Conservation (phyloP, 2,329 filamentous ascomycete species). For the Penicillium sp. region DNA sequence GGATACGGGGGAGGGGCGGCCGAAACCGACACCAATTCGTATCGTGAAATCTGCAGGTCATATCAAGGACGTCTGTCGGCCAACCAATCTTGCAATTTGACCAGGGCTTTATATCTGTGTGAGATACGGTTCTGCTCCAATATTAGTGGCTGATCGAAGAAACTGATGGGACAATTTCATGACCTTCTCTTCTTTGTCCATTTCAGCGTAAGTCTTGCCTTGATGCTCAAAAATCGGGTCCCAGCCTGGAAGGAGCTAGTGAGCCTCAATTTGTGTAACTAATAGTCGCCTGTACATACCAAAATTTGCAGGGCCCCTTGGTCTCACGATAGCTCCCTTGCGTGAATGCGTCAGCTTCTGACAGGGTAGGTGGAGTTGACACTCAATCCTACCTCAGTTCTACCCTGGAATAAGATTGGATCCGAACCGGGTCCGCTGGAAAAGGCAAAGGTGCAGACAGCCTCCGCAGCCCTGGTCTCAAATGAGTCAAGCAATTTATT, state of each 20-base stretch:
- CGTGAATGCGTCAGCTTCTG: conserved; percentile 4
- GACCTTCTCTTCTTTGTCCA: conserved; percentile 85
- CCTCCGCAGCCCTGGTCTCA: conserved; percentile 80
- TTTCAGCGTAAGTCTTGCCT: conserved; percentile 88
- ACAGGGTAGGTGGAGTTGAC: background rate
- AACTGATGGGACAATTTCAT: no score
- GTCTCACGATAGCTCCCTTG: conserved; percentile 75
- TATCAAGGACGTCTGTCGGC: conserved; percentile 33
- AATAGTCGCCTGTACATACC: conserved; percentile 50
- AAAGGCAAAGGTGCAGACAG: conserved; percentile 93
- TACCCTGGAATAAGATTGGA: conserved; percentile 81
- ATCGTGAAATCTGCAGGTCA: no score
- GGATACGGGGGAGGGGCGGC: no score
- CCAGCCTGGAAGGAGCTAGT: conserved; percentile 84
- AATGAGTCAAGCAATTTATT: conserved; percentile 86
- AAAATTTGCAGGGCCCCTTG: conserved; percentile 71
- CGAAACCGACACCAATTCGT: no score
- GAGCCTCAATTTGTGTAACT: background rate
- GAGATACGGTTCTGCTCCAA: conserved; percentile 66
- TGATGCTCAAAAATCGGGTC: conserved; percentile 93
- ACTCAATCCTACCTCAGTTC: conserved; percentile 62
- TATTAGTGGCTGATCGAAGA: no score
- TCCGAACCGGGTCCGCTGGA: conserved; percentile 74
- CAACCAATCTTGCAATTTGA: conserved; percentile 77
- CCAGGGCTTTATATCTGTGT: conserved; percentile 77